Conservation (phyloP, 495 filamentous ascomycete species). For the Penicillium paxilli region DNA sequence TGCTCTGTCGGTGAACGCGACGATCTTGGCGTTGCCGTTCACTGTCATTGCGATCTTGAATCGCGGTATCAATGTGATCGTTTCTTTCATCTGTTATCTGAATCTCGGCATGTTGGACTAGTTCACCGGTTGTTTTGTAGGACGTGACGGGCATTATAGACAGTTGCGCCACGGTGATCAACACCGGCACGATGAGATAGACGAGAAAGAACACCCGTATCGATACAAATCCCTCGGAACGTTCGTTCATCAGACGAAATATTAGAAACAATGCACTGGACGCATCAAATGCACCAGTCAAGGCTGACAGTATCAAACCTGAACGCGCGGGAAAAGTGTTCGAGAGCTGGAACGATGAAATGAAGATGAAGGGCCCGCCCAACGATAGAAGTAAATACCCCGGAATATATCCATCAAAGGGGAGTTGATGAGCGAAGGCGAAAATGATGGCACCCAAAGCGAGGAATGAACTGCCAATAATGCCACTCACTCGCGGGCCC, state of each 20-base stretch:
- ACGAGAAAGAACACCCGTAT: constrained; percentile 71
- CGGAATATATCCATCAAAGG: constrained; percentile 72
- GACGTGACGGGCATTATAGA: constrained; percentile 75
- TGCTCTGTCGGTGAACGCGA: constrained; percentile 61
- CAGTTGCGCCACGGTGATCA: constrained; percentile 69
- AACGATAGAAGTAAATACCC: constrained; percentile 82
- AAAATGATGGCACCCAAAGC: constrained; percentile 69
- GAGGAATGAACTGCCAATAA: constrained; percentile 70
- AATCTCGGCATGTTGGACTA: constrained; percentile 70
- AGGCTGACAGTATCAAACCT: constrained; percentile 77
- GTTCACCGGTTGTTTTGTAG: constrained; percentile 86
- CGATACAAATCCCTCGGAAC: constrained; percentile 58
- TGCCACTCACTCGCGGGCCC: constrained; percentile 73
- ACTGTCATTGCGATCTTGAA: constrained; percentile 44
- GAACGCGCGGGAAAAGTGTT: constrained; percentile 88
- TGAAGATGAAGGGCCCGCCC: constrained; percentile 88
- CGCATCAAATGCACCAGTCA: constrained; percentile 89
- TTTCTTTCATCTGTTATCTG: constrained; percentile 44
- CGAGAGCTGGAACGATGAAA: constrained; percentile 87
- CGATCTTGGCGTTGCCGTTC: constrained; percentile 64
- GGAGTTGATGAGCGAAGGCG: constrained; percentile 60
- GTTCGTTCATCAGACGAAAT: constrained; percentile 76
- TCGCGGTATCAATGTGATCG: constrained; percentile 61
- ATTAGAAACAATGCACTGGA: constrained; percentile 84
- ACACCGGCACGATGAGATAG: constrained; percentile 73